Evolutionary conservation across 2,329 filamentous ascomycete species (phyloP).

Genomic region (Fusarium sp.): DNA sequence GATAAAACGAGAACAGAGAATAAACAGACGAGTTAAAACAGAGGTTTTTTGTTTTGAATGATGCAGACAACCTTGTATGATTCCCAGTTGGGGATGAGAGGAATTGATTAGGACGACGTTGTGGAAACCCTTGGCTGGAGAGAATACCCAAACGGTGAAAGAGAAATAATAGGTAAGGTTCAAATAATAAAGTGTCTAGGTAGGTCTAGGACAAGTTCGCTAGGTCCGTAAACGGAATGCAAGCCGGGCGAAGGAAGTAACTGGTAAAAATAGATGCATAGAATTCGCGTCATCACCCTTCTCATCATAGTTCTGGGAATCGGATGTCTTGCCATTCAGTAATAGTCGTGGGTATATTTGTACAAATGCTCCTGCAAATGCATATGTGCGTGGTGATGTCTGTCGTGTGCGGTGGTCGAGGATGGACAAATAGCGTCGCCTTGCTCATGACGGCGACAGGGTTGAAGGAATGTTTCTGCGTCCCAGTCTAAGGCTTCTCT

Average conservation of each 20-base stretch:
- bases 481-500: conserved; percentile 50
- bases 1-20: conserved; percentile 39
- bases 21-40: conserved; percentile 25
- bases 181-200: conserved; percentile 48
- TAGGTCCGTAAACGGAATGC: conserved; percentile 42
- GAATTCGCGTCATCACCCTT: conserved; percentile 41
- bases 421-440: conserved; percentile 39
- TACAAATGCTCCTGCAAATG: conserved; percentile 49
- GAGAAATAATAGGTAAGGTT: conserved; percentile 42
- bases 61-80: conserved; percentile 34
- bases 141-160: conserved; percentile 47
- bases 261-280: conserved; percentile 41
- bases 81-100: conserved; percentile 37
- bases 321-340: conserved; percentile 42
- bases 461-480: conserved; percentile 4
- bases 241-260: conserved; percentile 39
- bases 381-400: conserved; percentile 47
- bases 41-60: conserved; percentile 31
- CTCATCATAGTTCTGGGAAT: conserved; percentile 40
- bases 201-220: conserved; percentile 45
- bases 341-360: conserved; percentile 49
- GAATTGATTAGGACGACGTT: conserved; percentile 43
- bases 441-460: conserved; percentile 47
- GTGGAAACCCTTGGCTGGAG: conserved; percentile 39
- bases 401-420: conserved; percentile 44